Conservation (phyloP, 208 protist species). For the Trypanosoma congolense region DNA sequence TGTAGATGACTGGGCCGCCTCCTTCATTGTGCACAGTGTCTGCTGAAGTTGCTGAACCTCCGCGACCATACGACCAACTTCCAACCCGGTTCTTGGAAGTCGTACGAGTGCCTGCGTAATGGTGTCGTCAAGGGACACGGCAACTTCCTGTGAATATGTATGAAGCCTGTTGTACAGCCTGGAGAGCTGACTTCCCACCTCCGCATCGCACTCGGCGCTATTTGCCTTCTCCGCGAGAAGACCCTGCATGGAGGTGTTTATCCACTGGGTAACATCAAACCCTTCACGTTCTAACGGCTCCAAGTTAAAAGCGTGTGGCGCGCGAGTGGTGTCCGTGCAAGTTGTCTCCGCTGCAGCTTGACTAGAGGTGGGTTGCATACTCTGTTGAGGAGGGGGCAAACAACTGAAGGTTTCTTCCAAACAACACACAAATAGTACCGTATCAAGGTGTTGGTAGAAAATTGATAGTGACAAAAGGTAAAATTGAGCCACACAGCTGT, state of each 20-base stretch:
- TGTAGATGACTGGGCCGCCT: conserved; percentile 28
- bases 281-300: conserved; percentile 21
- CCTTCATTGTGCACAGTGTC: conserved; percentile 39
- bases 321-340: background rate
- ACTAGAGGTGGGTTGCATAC: background rate
- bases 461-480: too few relatives aligned
- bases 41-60: conserved; percentile 47
- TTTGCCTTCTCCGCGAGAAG: background rate
- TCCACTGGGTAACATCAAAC: conserved; percentile 51
- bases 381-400: background rate
- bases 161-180: conserved; percentile 45
- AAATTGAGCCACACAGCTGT: too few relatives aligned
- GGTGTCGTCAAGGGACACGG: conserved; percentile 46
- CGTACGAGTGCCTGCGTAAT: conserved; percentile 61
- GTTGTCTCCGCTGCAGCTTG: background rate
- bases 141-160: conserved; percentile 47
- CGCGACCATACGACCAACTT: conserved; percentile 57
- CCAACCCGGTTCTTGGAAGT: conserved; percentile 60
- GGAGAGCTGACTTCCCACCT: conserved; percentile 36
- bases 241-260: conserved; percentile 38
- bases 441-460: too few relatives aligned
- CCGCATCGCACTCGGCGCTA: conserved; percentile 4
- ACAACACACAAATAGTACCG: too few relatives aligned
- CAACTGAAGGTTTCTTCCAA: too few relatives aligned
- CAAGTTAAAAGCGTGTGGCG: conserved; percentile 2